Percentiles rank a stretch among this genome's conserved stretches.
phyloP scores from a whole-genome alignment of 441 rosid genomes.

The Hura crepitans region DNA sequence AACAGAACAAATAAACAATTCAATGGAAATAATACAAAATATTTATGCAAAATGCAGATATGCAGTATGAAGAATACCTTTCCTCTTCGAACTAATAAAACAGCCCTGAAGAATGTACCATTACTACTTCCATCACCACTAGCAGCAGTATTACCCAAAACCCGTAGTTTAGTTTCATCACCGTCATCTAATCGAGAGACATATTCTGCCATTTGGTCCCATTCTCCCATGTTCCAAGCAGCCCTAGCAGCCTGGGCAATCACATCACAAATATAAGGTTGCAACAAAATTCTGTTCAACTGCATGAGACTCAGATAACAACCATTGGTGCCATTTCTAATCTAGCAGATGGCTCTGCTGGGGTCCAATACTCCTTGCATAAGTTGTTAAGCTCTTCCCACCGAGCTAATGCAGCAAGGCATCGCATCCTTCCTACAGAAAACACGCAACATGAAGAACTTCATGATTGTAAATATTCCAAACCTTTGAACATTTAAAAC shows the following conservation, averaged over 20 bases:
- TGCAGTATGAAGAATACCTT: conserved; percentile 48
- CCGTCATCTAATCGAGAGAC: conserved; percentile 97
- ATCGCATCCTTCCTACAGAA: conserved; percentile 86
- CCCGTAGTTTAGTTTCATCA: conserved; percentile 90
- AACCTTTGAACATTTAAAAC: neutral
- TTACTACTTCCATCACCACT: conserved; percentile 96
- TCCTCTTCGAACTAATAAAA: conserved; percentile 76
- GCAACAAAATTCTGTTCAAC: conserved; percentile 14
- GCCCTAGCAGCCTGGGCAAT: conserved; percentile 84
- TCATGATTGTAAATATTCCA: neutral
- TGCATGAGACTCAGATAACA: conserved; percentile 30
- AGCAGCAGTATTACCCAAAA: conserved; percentile 84
- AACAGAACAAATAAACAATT: neutral
- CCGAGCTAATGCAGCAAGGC: conserved; percentile 98
- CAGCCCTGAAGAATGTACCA: conserved; percentile 98
- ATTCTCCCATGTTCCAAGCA: conserved; percentile 99
- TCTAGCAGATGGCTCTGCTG: conserved; percentile 96
- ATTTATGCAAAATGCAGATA: conserved; percentile 6
- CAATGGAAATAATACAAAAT: neutral
- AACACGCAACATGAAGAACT: neutral
- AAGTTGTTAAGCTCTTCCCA: conserved; percentile 98
- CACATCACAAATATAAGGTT: conserved; percentile 31
- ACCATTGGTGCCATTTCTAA: conserved; percentile 99
- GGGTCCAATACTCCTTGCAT: conserved; percentile 98
- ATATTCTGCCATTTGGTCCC: conserved; percentile 99